Evolutionary conservation across 345 rosid genomes (phyloP), one percentile per base, ranked within the genome.

Genomic region (Conringia planisiliqua): DNA sequence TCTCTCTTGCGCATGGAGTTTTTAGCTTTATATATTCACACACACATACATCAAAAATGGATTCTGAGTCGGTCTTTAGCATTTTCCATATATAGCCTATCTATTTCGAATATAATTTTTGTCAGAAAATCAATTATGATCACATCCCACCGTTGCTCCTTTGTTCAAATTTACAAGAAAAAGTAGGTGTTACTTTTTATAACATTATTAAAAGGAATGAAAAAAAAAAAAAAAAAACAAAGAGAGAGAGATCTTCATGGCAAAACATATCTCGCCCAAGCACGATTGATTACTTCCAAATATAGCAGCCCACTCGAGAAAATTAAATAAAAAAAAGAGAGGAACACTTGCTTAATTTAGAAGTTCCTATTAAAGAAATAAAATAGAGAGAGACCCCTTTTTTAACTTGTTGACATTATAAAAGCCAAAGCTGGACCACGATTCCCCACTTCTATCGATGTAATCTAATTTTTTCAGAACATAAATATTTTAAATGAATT

Each of bases 381-480:
- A 62, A 44, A 62, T 54, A 55, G 68, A 22, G 58, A 59, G 30
- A n/a, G 9, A 8, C 1, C 79, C 52, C 1, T 18, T 67, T 69
- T 76, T 69, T 35, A 52, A 54, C 52, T 63, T 76, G 80, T 76
- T 76, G 80, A 70, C 75, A 55, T 76, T 70, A 35, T 44, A 71
- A 77, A 77, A 71, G 72, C 72, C 68, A 65, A 71, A 77, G 68
- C 55, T 64, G 76, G 76, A 47, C 62, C 80, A 77, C 72, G 76
- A 71, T 71, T 70, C 80, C 61, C 76, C 80, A 77, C 72, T 63
- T 63, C 54, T 36, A 12, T 69, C 39, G 26, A 74, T 65, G 40
- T 11, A 57, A 66, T 58, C 46, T 60, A 14, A 3, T 12, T 33
- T 54, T 58, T 42, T 44, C 16, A 33, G 42, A 54, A 70, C 58